These are phyloP conservation scores for Herpetomonas tarakana DNA, from an alignment of 208 protist species.

Conservation along the genomic window DNA sequence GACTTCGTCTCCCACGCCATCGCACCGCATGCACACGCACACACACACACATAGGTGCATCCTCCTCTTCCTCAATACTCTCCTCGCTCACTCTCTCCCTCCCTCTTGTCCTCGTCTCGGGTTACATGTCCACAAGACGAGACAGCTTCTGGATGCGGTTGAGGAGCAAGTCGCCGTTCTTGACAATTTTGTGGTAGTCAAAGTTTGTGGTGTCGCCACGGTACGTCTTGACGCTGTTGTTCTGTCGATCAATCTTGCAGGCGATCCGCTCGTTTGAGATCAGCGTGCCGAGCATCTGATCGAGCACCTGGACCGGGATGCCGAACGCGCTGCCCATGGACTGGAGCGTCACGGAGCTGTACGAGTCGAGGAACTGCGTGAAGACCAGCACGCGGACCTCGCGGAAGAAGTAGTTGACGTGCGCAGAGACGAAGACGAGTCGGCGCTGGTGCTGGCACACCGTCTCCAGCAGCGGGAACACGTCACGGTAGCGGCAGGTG, in stretches of 20 bases:
- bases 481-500: constrained; percentile 94
- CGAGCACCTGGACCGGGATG: constrained; percentile 83
- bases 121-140: constrained; percentile 93
- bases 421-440: constrained; percentile 91
- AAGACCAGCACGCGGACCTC: constrained; percentile 97
- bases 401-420: constrained; percentile 96
- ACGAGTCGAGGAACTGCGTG: constrained; percentile 98
- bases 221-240: constrained; percentile 95
- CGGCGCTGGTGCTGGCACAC: constrained; percentile 89
- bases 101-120: too few relatives aligned
- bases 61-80: too few relatives aligned
- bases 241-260: constrained; percentile 98
- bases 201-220: constrained; percentile 96
- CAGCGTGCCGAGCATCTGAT: constrained; percentile 96
- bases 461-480: constrained; percentile 90
- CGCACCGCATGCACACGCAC: too few relatives aligned
- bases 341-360: constrained; percentile 95
- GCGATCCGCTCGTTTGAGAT: constrained; percentile 96
- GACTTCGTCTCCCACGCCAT: too few relatives aligned
- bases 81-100: too few relatives aligned
- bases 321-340: constrained; percentile 96
- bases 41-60: too few relatives aligned
- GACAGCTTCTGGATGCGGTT: constrained; percentile 99
- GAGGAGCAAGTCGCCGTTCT: constrained; percentile 97
- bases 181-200: constrained; percentile 96